A percentile compares a stretch with the other conserved stretches of the same genome.
phyloP scores from a whole-genome alignment of 2,329 filamentous ascomycete genomes.

The Pseudocercospora musae region DNA sequence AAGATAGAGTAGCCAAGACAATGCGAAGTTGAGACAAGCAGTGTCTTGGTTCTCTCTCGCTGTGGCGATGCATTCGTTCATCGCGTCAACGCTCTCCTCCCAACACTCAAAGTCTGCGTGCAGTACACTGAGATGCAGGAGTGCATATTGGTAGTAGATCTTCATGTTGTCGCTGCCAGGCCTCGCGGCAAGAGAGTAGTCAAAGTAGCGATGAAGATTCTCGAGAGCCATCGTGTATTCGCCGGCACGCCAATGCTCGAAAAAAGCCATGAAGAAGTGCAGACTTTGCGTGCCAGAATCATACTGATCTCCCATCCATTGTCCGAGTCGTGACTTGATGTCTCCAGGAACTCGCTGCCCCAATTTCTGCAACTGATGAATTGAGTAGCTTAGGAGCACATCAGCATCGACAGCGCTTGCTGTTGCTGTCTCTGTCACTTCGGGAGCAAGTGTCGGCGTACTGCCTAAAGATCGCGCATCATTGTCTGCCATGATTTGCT shows the following conservation, averaged over 20 bases:
- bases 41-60: slow-evolving; percentile 91
- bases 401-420: slow-evolving; percentile 30
- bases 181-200: slow-evolving; percentile 63
- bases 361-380: slow-evolving; percentile 79
- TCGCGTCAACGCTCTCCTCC: slow-evolving; percentile 83
- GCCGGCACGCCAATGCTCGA: slow-evolving; percentile 87
- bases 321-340: slow-evolving; percentile 66
- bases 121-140: slow-evolving; percentile 88
- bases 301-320: slow-evolving; percentile 28
- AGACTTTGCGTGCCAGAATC: slow-evolving; percentile 30
- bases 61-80: slow-evolving; percentile 91
- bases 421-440: neutral
- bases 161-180: slow-evolving; percentile 21
- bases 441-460: neutral
- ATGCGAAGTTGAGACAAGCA: slow-evolving; percentile 86
- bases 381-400: slow-evolving; percentile 75
- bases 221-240: slow-evolving; percentile 90
- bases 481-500: slow-evolving; percentile 5
- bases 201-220: slow-evolving; percentile 88
- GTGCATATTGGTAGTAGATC: slow-evolving; percentile 86
- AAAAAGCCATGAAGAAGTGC: slow-evolving; percentile 53
- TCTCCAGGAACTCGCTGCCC: slow-evolving; percentile 74
- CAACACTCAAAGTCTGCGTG: slow-evolving; percentile 95
- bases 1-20: slow-evolving; percentile 95
- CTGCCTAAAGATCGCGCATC: neutral